A percentile compares a stretch with the other conserved stretches of the same genome.
Evolutionary conservation across 441 rosid species (phyloP).

Genomic region (Sinapis alba): DNA sequence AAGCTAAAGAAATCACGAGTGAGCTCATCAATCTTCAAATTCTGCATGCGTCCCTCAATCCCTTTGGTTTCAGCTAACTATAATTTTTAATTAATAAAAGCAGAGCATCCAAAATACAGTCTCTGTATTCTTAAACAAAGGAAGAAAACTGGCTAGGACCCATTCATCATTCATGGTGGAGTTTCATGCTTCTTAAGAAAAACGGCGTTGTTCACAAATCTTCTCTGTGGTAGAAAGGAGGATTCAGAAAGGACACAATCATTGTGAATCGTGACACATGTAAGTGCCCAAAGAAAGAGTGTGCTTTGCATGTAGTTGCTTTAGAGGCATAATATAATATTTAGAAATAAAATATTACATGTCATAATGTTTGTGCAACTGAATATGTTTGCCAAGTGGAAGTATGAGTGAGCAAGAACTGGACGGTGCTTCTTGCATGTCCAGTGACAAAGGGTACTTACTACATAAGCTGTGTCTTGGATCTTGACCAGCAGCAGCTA

Average conservation of each 20-base stretch:
- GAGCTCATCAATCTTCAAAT: constrained; percentile 15
- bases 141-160: constrained; percentile 48
- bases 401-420: not conserved
- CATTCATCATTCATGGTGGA: constrained; percentile 53
- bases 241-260: constrained; percentile 47
- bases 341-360: not conserved
- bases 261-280: constrained; percentile 55
- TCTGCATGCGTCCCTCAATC: not conserved
- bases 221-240: constrained; percentile 48
- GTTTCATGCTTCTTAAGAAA: constrained; percentile 46
- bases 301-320: not conserved
- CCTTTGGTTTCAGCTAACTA: not conserved
- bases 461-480: not conserved
- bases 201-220: constrained; percentile 35
- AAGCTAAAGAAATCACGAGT: constrained; percentile 52
- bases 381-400: constrained; percentile 20
- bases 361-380: not conserved
- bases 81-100: not conserved
- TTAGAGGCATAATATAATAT: not conserved
- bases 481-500: constrained; percentile 21
- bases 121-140: constrained; percentile 49
- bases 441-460: not conserved
- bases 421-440: constrained; percentile 20
- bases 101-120: constrained; percentile 49
- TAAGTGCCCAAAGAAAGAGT: constrained; percentile 36